A percentile compares a stretch with the other conserved stretches of the same genome.
phyloP scores from a whole-genome alignment of 176 grass and related monocot genomes.

The Aegilops longissima region DNA sequence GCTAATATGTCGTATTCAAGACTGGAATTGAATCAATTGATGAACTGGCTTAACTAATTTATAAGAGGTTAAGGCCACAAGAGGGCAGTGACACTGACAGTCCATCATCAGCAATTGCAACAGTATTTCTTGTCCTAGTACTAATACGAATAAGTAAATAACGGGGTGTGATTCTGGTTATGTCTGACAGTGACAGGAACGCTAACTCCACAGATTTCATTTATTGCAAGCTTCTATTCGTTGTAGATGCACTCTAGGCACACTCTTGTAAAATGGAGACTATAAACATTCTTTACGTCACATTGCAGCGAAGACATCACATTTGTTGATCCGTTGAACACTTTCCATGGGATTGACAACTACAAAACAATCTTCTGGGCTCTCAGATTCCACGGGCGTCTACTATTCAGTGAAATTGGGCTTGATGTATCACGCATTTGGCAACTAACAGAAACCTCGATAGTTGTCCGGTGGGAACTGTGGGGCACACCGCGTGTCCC shows the following conservation, averaged over 20 bases:
- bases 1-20: neutral
- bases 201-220: neutral
- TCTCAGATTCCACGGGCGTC: constrained; percentile 73
- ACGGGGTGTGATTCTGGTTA: neutral
- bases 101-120: neutral
- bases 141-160: neutral
- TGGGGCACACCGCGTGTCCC: constrained; percentile 78
- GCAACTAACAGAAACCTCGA: constrained; percentile 81
- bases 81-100: neutral
- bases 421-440: constrained; percentile 80
- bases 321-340: constrained; percentile 81
- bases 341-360: constrained; percentile 84
- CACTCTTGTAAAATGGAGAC: neutral
- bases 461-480: constrained; percentile 91
- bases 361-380: constrained; percentile 98
- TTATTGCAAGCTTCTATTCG: neutral
- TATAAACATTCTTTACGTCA: constrained; percentile 18
- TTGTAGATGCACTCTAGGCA: neutral
- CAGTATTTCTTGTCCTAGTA: neutral
- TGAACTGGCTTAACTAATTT: neutral
- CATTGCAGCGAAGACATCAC: constrained; percentile 86
- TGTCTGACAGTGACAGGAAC: constrained; percentile 16
- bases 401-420: constrained; percentile 75
- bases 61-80: neutral
- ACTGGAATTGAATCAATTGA: neutral